Evolutionary conservation across 257 asterid genomes (phyloP), one percentile per base, ranked within the genome.

Genomic region (Penstemon newberryi): DNA sequence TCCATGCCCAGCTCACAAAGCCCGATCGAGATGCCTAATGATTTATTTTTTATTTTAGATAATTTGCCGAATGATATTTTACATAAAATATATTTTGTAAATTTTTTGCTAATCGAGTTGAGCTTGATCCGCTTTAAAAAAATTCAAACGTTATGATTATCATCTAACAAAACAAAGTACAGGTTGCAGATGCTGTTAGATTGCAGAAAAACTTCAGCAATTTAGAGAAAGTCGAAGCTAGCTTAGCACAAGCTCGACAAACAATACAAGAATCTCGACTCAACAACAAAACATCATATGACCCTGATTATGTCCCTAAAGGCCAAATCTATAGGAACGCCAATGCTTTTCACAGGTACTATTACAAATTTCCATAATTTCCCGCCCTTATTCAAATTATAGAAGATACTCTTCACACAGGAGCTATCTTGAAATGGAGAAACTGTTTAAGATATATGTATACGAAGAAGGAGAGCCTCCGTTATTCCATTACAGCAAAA

Each of bases 161-260:
- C 33, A 1, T 25, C 33, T 2, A 25, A 25, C 33, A 7, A 46
- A 19, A 36, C 41, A 11, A 6, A 25, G 33, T 12, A 7, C 18
- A 36, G 46, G 25, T 7, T 37, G 9, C 4, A 44, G 57, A 18
- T n/a, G n/a, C 60, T 15, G 47, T 2, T 6, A 44, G 40, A 44
- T 55, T 54, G 45, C 5, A 56, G 37, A 60, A 44, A 64, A 73
- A 69, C 7, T n/a, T 62, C 46, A 66, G 55, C 65, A 62, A 65
- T 39, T 69, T 86, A 44, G 86, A 82, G 36, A 79, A 60, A 70
- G 71, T 84, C 13, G 93, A 86, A 74, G 90, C 80, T 43, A 72
- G 80, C 38, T 72, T 86, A 15, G 79, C 84, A 4, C 74, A 61
- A 73, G 85, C 82, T 10, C 79, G 93, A 77, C 71, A 72, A 12